These are phyloP conservation scores for Polytrichum commune DNA, from an alignment of 225 moss, liverwort and hornwort genomes.

Conservation along the genomic window DNA sequence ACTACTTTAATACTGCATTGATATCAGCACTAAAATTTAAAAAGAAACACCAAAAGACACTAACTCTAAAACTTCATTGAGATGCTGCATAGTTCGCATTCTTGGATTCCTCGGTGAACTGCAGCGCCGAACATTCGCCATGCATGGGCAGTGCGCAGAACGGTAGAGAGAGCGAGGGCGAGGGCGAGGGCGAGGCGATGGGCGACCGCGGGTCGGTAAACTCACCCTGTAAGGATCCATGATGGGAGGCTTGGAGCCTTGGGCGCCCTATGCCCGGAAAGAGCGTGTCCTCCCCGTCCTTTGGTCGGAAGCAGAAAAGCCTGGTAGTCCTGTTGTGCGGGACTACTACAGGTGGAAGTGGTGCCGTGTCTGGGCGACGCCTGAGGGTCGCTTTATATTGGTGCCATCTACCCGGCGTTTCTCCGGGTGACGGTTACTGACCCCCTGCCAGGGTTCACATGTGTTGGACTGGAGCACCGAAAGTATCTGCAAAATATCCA, in stretches of 20 bases:
- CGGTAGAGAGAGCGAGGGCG: slow-evolving; percentile 5
- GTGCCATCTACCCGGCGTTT: neutral
- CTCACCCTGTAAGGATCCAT: slow-evolving; percentile 78
- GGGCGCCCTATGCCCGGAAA: neutral
- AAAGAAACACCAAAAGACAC: too few species aligned
- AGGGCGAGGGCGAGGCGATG: slow-evolving; percentile 1
- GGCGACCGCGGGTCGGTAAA: slow-evolving; percentile 6
- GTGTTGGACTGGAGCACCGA: too few species aligned
- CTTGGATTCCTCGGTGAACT: neutral
- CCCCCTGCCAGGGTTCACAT: too few species aligned
- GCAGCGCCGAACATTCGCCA: neutral
- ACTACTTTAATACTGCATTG: neutral
- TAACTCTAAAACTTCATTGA: too few species aligned
- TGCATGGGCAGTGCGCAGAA: neutral
- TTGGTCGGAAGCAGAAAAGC: too few species aligned
- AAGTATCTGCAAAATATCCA: too few species aligned
- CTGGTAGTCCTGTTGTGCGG: neutral
- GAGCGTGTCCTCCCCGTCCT: too few species aligned
- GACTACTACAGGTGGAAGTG: neutral
- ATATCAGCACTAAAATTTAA: neutral
- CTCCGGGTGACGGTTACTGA: neutral
- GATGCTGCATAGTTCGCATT: too few species aligned
- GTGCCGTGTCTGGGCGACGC: too few species aligned
- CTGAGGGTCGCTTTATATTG: neutral
- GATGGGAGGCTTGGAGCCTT: slow-evolving; percentile 5